These are phyloP conservation scores for Chaetoceros muelleri DNA, from an alignment of 108 stramenopile genomes.

Conservation along the genomic window DNA sequence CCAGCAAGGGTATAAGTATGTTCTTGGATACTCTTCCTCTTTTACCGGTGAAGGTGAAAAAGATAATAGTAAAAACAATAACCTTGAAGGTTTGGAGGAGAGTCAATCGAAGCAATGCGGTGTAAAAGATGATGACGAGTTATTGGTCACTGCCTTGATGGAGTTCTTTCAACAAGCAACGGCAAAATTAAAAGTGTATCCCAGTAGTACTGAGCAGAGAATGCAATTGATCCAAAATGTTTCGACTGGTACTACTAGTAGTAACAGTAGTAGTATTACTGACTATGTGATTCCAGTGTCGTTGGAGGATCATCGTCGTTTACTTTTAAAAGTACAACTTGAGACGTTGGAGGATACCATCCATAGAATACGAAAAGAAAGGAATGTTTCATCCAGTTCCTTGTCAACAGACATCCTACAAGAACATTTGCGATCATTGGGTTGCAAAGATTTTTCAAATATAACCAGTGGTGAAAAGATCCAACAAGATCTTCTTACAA, in stretches of 20 bases:
- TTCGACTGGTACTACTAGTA: no score
- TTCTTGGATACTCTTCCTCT: neutral
- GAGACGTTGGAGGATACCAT: slow-evolving; percentile 7
- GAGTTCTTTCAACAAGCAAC: neutral
- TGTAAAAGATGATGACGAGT: neutral
- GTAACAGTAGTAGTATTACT: neutral
- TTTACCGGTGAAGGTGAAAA: neutral
- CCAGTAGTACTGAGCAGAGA: neutral
- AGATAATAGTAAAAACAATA: neutral
- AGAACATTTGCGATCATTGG: slow-evolving; percentile 6
- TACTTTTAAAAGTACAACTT: slow-evolving; percentile 15
- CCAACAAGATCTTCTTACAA: slow-evolving; percentile 1
- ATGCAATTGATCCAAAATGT: no score
- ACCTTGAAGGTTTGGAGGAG: no score
- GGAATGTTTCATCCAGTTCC: neutral
- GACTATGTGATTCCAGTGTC: neutral
- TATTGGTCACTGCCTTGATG: neutral
- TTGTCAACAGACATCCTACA: slow-evolving; percentile 13
- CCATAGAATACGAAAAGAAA: slow-evolving; percentile 7
- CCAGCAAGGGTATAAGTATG: neutral
- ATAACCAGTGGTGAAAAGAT: slow-evolving; percentile 5
- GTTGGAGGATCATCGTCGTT: slow-evolving; percentile 13
- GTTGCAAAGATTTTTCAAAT: neutral
- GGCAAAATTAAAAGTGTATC: neutral
- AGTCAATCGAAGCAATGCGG: neutral